These are phyloP conservation scores for Aphanomyces cochlioides DNA, from an alignment of 352 stramenopile species.

Conservation along the genomic window DNA sequence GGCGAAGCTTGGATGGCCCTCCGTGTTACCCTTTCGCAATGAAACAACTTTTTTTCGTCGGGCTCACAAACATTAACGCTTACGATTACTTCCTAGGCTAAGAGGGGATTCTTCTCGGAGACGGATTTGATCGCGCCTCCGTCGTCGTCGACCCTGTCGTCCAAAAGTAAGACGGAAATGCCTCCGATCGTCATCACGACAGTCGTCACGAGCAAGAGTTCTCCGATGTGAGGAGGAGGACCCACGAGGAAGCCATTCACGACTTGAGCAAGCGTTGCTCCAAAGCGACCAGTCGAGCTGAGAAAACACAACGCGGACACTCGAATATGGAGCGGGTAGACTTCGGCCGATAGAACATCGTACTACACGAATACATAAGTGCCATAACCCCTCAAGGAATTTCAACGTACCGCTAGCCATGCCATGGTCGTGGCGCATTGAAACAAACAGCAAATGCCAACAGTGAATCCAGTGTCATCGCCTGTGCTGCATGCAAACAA, in stretches of 20 bases:
- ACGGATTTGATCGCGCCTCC: not conserved
- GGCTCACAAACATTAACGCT: no score
- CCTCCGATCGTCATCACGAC: constrained; percentile 67
- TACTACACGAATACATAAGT: constrained; percentile 44
- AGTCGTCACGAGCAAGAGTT: constrained; percentile 71
- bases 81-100: not conserved
- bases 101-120: constrained; percentile 5
- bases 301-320: constrained; percentile 88
- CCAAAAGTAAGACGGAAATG: constrained; percentile 13
- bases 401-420: constrained; percentile 78
- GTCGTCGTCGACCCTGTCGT: constrained; percentile 9
- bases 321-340: constrained; percentile 85
- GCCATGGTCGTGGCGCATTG: constrained; percentile 85
- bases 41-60: no score
- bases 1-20: no score
- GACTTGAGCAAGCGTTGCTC: constrained; percentile 87
- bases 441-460: constrained; percentile 86
- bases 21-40: no score
- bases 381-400: not conserved
- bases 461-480: constrained; percentile 64
- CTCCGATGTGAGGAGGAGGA: constrained; percentile 59
- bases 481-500: constrained; percentile 77
- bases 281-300: constrained; percentile 82
- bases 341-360: constrained; percentile 86
- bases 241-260: constrained; percentile 84